A percentile compares a stretch with the other conserved stretches of the same genome.
These are phyloP conservation scores for Erodium moschatum DNA, from an alignment of 441 rosid genomes.

Conservation along the genomic window DNA sequence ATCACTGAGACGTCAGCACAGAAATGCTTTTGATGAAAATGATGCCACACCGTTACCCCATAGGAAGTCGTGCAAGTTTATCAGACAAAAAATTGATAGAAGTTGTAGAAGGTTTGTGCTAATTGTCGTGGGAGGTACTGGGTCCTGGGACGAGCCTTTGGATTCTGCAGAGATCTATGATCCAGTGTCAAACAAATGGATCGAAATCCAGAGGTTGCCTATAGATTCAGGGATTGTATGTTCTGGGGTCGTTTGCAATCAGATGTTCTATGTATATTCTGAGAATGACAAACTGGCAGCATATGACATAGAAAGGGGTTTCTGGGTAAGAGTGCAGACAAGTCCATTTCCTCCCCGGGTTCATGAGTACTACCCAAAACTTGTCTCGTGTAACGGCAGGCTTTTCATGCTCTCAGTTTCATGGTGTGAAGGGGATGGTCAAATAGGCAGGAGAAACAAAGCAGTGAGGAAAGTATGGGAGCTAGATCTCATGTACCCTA, in stretches of 20 bases:
- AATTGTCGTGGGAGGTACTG: slow-evolving; percentile 75
- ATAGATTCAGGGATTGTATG: slow-evolving; percentile 65
- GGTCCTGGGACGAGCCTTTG: slow-evolving; percentile 73
- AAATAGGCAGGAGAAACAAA: slow-evolving; percentile 89
- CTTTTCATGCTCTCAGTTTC: slow-evolving; percentile 86
- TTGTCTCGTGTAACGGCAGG: slow-evolving; percentile 60
- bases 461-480: slow-evolving; percentile 95
- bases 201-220: slow-evolving; percentile 75
- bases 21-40: slow-evolving; percentile 44
- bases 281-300: slow-evolving; percentile 85
- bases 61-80: slow-evolving; percentile 44
- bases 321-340: slow-evolving; percentile 75
- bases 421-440: slow-evolving; percentile 97
- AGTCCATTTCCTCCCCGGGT: slow-evolving; percentile 84
- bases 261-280: slow-evolving; percentile 79
- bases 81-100: slow-evolving; percentile 50
- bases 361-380: slow-evolving; percentile 81
- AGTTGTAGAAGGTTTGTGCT: slow-evolving; percentile 50
- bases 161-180: slow-evolving; percentile 94
- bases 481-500: slow-evolving; percentile 72
- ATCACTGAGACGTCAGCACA: slow-evolving; percentile 59
- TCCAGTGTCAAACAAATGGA: slow-evolving; percentile 71
- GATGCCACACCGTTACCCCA: slow-evolving; percentile 29
- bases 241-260: slow-evolving; percentile 75
- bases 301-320: slow-evolving; percentile 81